Base-by-base conservation (phyloP, 768 basidiomycete genomes). In the Amanita pallidorosea region DNA sequence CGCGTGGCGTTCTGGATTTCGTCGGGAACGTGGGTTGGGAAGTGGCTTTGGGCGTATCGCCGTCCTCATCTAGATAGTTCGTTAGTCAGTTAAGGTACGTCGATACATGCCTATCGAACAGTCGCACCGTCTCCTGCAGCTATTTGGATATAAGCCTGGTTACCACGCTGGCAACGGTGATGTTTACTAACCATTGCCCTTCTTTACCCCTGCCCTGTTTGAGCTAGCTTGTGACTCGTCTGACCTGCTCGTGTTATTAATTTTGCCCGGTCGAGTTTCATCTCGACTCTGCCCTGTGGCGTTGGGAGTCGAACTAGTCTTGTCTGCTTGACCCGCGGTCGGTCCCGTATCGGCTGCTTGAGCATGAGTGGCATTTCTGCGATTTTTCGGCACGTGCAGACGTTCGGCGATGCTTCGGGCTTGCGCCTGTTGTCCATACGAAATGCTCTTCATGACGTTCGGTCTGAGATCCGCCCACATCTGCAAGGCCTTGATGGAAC, bases 401-500 rank as follows among this genome's bases (percentile, higher is more conserved):
- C 71, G 67, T 11, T 75, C 72, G 2, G 76, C 77, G 29, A 77
- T 66, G 52, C 58, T 68, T 35, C 66, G 65, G 5, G 74, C 73
- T 44, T 71, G 67, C 11, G 62, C 67, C 13, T 65, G 68, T 54
- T 72, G 70, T 31, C 65, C 70, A 31, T 54, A 65, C n/a, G 67
- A 58, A 49, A 75, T 64, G 13, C 60, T 66, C 45, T 62, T 67
- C 33, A 70, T 64, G 1, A 61, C 67, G 17, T 85, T 80, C 1
- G 86, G 83, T 38, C 83, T 73, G 52, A 84, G 68, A 61, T 90
- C 88, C 9, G 88, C 89, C 84, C 88, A 92, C 86, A 90, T 91
- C 62, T 91, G 88, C 51, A 92, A 62, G 5, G 88, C 88, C 63
- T 92, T 92, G 69, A 99, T 98, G 3, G 91, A 95, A 0, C 96